A percentile compares a stretch with the other conserved stretches of the same genome.
Evolutionary conservation across 805 yeast species (phyloP).

Genomic region (Hermanozyma aechmeae): DNA sequence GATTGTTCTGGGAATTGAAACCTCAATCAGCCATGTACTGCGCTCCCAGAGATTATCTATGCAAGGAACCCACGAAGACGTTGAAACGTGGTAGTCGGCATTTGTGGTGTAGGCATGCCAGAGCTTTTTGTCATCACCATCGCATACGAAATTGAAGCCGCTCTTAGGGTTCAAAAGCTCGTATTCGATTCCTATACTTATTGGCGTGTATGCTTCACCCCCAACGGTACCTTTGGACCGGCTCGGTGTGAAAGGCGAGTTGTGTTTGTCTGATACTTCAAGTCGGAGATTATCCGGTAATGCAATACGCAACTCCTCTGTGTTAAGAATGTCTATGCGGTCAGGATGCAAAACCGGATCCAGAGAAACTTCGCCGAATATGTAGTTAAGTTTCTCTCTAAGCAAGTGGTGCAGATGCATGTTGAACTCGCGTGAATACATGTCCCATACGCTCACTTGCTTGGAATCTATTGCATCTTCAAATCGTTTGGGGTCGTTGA

Average conservation of each 20-base stretch:
- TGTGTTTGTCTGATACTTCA: slow-evolving; percentile 46
- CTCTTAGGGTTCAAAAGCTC: slow-evolving; percentile 53
- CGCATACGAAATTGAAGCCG: slow-evolving; percentile 74
- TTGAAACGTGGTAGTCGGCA: slow-evolving; percentile 65
- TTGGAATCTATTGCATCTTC: slow-evolving; percentile 16
- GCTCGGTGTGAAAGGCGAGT: slow-evolving; percentile 14
- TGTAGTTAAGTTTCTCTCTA: slow-evolving; percentile 41
- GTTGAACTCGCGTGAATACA: slow-evolving; percentile 29
- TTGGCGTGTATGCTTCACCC: slow-evolving; percentile 52
- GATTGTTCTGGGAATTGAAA: slow-evolving; percentile 75
- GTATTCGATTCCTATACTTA: slow-evolving; percentile 63
- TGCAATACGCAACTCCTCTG: slow-evolving; percentile 56
- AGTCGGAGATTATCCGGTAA: slow-evolving; percentile 62
- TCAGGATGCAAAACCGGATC: slow-evolving; percentile 13
- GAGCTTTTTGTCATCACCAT: slow-evolving; percentile 36
- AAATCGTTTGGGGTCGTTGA: slow-evolving; percentile 21
- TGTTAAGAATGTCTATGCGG: slow-evolving; percentile 20
- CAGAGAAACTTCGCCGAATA: slow-evolving; percentile 40
- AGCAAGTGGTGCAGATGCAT: slow-evolving; percentile 53
- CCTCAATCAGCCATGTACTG: slow-evolving; percentile 85
- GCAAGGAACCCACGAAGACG: slow-evolving; percentile 98
- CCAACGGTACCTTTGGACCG: slow-evolving; percentile 22
- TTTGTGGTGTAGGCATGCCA: slow-evolving; percentile 90
- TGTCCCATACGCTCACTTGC: slow-evolving; percentile 30
- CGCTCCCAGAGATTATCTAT: slow-evolving; percentile 81